A percentile compares a stretch with the other conserved stretches of the same genome.
Evolutionary conservation across 148 eudicot genomes (phyloP).

Genomic region (Suaeda aralocaspica): DNA sequence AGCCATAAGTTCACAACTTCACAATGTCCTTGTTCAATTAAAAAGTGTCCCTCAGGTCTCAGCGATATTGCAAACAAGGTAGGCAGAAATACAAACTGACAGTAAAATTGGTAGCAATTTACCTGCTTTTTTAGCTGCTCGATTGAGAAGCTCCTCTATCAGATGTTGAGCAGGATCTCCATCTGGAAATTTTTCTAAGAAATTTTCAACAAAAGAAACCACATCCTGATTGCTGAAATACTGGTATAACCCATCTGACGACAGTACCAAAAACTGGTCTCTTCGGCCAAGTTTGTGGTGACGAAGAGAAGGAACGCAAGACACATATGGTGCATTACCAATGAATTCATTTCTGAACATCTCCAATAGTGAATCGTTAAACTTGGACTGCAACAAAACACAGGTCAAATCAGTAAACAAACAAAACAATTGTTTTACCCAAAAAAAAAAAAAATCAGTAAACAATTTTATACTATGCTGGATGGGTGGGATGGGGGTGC

Average conservation of each 20-base stretch:
- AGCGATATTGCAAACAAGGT: neutral
- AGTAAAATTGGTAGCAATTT: constrained; percentile 5
- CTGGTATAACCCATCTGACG: constrained; percentile 97
- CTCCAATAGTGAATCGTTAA: constrained; percentile 75
- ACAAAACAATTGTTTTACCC: neutral
- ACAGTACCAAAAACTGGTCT: constrained; percentile 94
- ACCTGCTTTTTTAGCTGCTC: constrained; percentile 99
- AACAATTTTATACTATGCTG: too few species aligned
- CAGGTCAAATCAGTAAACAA: constrained; percentile 21
- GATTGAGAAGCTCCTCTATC: constrained; percentile 90
- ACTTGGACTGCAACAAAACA: constrained; percentile 71
- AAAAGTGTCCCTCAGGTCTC: too few species aligned
- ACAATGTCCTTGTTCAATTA: too few species aligned
- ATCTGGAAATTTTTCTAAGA: constrained; percentile 90
- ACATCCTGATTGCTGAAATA: constrained; percentile 94
- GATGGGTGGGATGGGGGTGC: too few species aligned
- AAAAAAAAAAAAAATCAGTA: too few species aligned
- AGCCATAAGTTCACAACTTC: neutral
- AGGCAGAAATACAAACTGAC: neutral
- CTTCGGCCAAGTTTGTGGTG: constrained; percentile 78
- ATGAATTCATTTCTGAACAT: constrained; percentile 97
- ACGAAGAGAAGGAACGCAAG: constrained; percentile 81
- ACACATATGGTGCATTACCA: constrained; percentile 83
- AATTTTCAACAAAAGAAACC: constrained; percentile 76
- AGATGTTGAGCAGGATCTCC: constrained; percentile 99